phyloP scores from a whole-genome alignment of 176 grass and related monocot species.

The Aegilops tauschii region DNA sequence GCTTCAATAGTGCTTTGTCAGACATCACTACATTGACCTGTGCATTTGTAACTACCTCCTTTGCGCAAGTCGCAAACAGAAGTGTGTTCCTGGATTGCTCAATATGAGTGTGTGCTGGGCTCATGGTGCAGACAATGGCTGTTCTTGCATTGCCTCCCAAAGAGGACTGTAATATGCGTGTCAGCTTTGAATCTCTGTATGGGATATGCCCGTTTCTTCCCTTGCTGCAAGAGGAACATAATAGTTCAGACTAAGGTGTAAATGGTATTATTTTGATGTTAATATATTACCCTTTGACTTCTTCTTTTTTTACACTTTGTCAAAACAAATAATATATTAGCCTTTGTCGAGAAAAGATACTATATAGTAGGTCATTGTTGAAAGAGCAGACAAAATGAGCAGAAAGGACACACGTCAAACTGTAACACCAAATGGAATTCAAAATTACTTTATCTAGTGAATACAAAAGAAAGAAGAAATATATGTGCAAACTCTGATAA shows the following conservation, averaged over 20 bases:
- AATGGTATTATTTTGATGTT: background rate
- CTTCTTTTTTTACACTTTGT: too few relatives aligned
- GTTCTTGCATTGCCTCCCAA: conserved; percentile 92
- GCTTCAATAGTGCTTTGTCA: conserved; percentile 86
- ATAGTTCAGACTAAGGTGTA: conserved; percentile 18
- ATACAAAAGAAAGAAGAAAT: conserved; percentile 10
- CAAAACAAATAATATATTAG: too few relatives aligned
- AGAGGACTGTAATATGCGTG: conserved; percentile 81
- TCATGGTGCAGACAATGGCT: conserved; percentile 93
- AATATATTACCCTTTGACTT: too few relatives aligned
- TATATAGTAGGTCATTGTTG: background rate
- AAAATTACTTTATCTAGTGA: background rate
- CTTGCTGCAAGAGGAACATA: conserved; percentile 55
- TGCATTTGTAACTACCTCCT: conserved; percentile 90
- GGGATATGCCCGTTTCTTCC: conserved; percentile 88
- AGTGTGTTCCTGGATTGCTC: conserved; percentile 96
- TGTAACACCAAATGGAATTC: conserved; percentile 7
- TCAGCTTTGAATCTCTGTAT: conserved; percentile 94
- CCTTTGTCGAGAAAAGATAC: too few relatives aligned
- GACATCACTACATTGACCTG: conserved; percentile 96
- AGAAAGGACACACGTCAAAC: conserved; percentile 1
- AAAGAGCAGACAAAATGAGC: background rate
- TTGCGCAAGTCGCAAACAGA: conserved; percentile 87
- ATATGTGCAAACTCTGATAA: background rate
- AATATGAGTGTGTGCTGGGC: conserved; percentile 75